Evolutionary conservation across 75 land plant species (phyloP), one percentile per base, ranked within the genome.

Genomic region (Picea glauca): DNA sequence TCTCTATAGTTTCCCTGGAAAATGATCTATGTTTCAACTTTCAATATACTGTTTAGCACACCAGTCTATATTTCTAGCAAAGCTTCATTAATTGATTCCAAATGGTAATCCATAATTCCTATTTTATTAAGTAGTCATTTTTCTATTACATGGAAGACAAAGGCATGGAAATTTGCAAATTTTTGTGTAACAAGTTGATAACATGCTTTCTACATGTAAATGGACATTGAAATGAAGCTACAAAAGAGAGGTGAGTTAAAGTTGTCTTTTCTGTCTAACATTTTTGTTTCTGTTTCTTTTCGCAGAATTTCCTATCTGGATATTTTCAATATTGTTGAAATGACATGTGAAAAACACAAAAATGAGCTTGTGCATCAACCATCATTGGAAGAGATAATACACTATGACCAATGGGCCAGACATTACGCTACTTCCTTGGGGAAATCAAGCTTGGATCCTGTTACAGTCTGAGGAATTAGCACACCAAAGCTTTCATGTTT

Each of bases 391-490:
- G 99, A 96, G 59, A 96, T 96, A 73, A 46, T 96, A 57, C 91
- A 92, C 63, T 96, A 90, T 63, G 99, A 96, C 81, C 68, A 78
- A 76, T 96, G 99, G 99, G 99, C 97, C 15, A 84, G 98, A 40
- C 75, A 90, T 0, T 94, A 80, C 64, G 97, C 97, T 32, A 84
- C 88, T 2, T 80, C 76, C 56, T 32, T 95, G 78, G 84, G 81
- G 26, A 72, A 61, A 40, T 72, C 84, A 23, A 78, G 82, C 46
- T 35, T 76, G 64, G 78, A 78, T 20, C 87, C 93, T 56, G 84
- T 84, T 33, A 79, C 68, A 18, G 91, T 78, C 31, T 85, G 77
- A 90, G 61, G 21, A 43, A 38, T 17, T 43, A n/a, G 40, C 20
- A 17, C 72, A 68, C 46, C 9, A 68, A 68, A 17, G 40, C 12